Percentiles rank a stretch among this genome's conserved stretches.
phyloP scores from a whole-genome alignment of 345 rosid species.

The Brassica nigra region DNA sequence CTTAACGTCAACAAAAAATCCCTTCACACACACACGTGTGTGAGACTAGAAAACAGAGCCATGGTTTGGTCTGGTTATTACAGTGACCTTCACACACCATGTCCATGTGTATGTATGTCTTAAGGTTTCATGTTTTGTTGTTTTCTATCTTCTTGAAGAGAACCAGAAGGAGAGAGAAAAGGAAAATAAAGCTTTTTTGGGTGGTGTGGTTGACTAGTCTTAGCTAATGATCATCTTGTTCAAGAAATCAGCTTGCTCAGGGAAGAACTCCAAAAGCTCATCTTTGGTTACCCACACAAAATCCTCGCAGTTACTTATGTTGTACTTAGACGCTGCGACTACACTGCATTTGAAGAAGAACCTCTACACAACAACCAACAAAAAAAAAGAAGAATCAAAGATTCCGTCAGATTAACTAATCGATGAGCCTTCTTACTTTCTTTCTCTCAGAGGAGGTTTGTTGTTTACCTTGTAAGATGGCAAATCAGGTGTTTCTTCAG shows the following conservation, averaged over 20 bases:
- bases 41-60: background rate
- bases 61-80: conserved; percentile 19
- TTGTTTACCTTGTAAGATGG: conserved; percentile 63
- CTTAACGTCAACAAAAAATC: background rate
- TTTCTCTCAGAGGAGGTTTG: background rate
- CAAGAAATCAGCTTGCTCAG: conserved; percentile 70
- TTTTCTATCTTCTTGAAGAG: background rate
- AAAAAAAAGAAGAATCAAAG: background rate
- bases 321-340: conserved; percentile 67
- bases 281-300: conserved; percentile 94
- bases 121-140: background rate
- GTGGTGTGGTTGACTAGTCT: conserved; percentile 16
- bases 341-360: conserved; percentile 96
- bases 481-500: conserved; percentile 45
- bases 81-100: conserved; percentile 10
- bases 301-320: conserved; percentile 71
- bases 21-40: conserved; percentile 18
- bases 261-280: conserved; percentile 81
- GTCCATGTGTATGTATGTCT: background rate
- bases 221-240: conserved; percentile 89
- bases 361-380: conserved; percentile 47
- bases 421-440: background rate
- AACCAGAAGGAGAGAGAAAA: background rate
- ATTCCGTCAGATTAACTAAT: background rate
- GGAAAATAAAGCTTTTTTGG: too few species aligned